Evolutionary conservation across 352 stramenopile genomes (phyloP).

Genomic region (Peronospora farinosa): DNA sequence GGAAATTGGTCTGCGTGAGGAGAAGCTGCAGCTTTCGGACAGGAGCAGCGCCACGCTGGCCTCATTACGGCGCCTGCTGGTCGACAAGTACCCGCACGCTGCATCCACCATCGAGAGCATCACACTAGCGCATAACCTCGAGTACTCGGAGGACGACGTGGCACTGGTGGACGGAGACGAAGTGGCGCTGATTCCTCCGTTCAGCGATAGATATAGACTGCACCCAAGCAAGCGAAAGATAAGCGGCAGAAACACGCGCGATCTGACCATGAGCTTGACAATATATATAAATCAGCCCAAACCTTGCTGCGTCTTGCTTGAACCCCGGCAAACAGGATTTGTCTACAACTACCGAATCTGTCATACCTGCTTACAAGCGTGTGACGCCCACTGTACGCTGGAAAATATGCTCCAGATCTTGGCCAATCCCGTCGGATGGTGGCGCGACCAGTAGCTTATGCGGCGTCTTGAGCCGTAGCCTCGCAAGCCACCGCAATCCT

Average conservation of each 20-base stretch:
- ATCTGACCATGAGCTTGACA: neutral
- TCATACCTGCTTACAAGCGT: constrained; percentile 18
- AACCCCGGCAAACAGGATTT: no score
- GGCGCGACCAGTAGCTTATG: constrained; percentile 34
- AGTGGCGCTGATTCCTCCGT: constrained; percentile 78
- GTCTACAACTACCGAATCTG: constrained; percentile 13
- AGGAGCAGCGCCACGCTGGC: constrained; percentile 29
- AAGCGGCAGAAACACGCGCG: neutral
- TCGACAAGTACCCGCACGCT: constrained; percentile 45
- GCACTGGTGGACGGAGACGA: constrained; percentile 59
- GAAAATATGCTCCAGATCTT: constrained; percentile 67
- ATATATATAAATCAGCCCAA: constrained; percentile 14
- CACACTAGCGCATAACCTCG: constrained; percentile 65
- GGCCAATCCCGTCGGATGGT: constrained; percentile 21
- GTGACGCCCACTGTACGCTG: constrained; percentile 45
- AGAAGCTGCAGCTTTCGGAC: constrained; percentile 33
- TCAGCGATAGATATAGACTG: constrained; percentile 34
- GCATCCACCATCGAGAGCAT: constrained; percentile 43
- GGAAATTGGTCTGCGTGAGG: constrained; percentile 63
- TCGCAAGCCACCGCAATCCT: constrained; percentile 43
- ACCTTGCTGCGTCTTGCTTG: neutral
- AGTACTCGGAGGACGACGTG: constrained; percentile 55
- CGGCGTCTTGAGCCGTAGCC: constrained; percentile 32
- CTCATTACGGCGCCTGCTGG: constrained; percentile 38
- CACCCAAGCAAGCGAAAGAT: neutral